Evolutionary conservation across 208 protist genomes (phyloP).

Genomic region (Leishmania guyanensis): DNA sequence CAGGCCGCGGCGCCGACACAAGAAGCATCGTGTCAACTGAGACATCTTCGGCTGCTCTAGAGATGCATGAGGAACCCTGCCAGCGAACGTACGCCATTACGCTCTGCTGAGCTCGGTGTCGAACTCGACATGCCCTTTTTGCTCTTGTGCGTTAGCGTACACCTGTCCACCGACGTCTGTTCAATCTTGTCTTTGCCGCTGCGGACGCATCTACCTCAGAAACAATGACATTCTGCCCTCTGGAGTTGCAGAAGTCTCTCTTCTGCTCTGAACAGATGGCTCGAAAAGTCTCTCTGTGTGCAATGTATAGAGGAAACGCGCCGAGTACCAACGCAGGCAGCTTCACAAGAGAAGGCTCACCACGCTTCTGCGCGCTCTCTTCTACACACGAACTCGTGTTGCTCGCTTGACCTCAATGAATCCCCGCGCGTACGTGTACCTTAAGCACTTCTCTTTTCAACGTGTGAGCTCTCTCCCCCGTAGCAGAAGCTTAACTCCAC

Average conservation of each 20-base stretch:
- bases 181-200: neutral
- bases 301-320: neutral
- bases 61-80: neutral
- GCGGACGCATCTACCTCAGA: neutral
- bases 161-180: neutral
- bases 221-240: neutral
- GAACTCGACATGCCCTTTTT: neutral
- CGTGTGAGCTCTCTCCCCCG: neutral
- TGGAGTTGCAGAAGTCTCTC: neutral
- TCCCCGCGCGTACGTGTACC: neutral
- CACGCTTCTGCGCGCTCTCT: too few species aligned
- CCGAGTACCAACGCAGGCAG: too few species aligned
- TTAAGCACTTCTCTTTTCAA: neutral
- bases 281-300: neutral
- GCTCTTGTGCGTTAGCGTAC: neutral
- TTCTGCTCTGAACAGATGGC: neutral
- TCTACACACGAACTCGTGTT: neutral
- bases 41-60: neutral
- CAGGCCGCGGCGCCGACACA: slow-evolving; percentile 41
- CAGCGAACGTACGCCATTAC: neutral
- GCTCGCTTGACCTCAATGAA: neutral
- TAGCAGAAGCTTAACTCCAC: too few species aligned
- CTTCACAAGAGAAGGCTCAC: too few species aligned
- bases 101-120: neutral
- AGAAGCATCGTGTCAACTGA: slow-evolving; percentile 81